phyloP scores from a whole-genome alignment of 345 rosid species.

The Acer yangbiense region DNA sequence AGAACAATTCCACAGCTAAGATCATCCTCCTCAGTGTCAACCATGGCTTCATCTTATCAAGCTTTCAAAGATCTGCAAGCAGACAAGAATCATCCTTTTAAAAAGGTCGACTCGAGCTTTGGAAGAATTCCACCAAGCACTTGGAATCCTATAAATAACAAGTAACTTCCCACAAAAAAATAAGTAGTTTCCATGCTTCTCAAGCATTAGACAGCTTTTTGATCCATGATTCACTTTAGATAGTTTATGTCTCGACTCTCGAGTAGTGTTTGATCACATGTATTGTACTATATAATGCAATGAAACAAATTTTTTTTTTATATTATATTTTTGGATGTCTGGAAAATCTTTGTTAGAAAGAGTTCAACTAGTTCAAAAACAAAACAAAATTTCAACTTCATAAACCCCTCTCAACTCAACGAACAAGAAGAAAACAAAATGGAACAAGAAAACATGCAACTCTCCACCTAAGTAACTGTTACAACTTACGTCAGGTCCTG shows the following conservation, averaged over 20 bases:
- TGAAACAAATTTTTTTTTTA: neutral
- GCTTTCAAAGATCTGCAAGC: slow-evolving; percentile 38
- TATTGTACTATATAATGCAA: slow-evolving; percentile 19
- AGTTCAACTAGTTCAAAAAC: neutral
- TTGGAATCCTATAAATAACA: slow-evolving; percentile 78
- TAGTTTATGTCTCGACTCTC: slow-evolving; percentile 15
- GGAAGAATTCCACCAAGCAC: slow-evolving; percentile 67
- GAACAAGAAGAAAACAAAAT: neutral
- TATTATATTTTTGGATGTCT: neutral
- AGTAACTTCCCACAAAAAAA: slow-evolving; percentile 35
- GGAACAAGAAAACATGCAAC: neutral
- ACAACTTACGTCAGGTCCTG: slow-evolving; percentile 12
- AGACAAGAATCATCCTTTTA: slow-evolving; percentile 33
- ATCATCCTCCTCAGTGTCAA: slow-evolving; percentile 15
- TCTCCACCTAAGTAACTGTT: neutral
- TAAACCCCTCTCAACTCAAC: neutral
- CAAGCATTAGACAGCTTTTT: slow-evolving; percentile 17
- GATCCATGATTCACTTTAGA: slow-evolving; percentile 9
- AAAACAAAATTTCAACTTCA: slow-evolving; percentile 11
- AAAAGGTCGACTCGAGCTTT: slow-evolving; percentile 57
- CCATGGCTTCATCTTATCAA: slow-evolving; percentile 33
- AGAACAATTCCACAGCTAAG: slow-evolving; percentile 23
- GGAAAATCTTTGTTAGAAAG: neutral
- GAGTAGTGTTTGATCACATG: slow-evolving; percentile 11
- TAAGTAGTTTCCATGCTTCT: slow-evolving; percentile 17